These are phyloP conservation scores for Phytophthora colocasiae DNA, from an alignment of 352 stramenopile genomes.

Conservation along the genomic window DNA sequence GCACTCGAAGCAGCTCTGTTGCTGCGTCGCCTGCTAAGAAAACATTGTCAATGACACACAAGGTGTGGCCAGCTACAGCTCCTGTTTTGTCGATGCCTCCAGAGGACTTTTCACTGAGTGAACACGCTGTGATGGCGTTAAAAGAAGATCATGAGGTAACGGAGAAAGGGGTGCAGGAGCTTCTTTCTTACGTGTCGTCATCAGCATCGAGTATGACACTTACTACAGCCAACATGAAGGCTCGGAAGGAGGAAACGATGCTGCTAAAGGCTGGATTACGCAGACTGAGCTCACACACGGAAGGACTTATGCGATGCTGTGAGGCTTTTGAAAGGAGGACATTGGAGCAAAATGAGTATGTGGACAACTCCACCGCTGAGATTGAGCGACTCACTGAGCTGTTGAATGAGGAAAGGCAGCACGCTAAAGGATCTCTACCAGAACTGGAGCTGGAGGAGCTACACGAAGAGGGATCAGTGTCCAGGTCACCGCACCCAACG, in stretches of 20 bases:
- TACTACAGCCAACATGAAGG: slow-evolving; percentile 52
- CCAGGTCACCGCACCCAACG: slow-evolving; percentile 27
- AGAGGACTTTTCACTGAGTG: slow-evolving; percentile 56
- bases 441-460: slow-evolving; percentile 39
- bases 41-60: slow-evolving; percentile 26
- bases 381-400: slow-evolving; percentile 54
- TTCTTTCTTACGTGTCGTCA: slow-evolving; percentile 55
- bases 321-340: slow-evolving; percentile 57
- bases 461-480: slow-evolving; percentile 26
- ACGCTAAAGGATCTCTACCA: slow-evolving; percentile 15
- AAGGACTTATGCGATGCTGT: slow-evolving; percentile 55
- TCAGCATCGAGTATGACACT: slow-evolving; percentile 33
- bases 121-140: slow-evolving; percentile 56
- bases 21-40: slow-evolving; percentile 25
- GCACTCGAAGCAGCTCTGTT: slow-evolving; percentile 10
- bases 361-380: slow-evolving; percentile 48
- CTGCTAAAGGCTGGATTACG: slow-evolving; percentile 55
- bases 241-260: slow-evolving; percentile 59
- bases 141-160: slow-evolving; percentile 74
- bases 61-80: slow-evolving; percentile 47
- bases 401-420: slow-evolving; percentile 33
- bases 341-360: slow-evolving; percentile 52
- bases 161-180: slow-evolving; percentile 64
- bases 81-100: slow-evolving; percentile 33
- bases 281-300: slow-evolving; percentile 51